Evolutionary conservation across 2,329 filamentous ascomycete species (phyloP), one percentile per base, ranked within the genome.

Genomic region (Trichoderma breve): DNA sequence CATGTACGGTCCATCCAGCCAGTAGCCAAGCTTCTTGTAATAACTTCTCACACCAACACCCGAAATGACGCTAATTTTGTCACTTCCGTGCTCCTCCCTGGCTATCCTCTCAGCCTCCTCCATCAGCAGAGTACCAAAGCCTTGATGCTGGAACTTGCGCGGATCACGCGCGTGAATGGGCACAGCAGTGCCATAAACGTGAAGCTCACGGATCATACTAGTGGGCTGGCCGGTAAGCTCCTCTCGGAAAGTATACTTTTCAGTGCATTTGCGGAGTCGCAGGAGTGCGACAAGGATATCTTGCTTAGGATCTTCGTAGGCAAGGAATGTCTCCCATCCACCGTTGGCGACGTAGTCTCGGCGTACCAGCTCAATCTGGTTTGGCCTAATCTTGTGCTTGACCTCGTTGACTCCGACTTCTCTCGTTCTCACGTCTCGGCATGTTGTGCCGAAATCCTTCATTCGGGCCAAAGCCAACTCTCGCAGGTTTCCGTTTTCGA

Each of bases 401-500:
- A 99, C 95, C 83, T 99, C 96, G 81, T 99, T 99, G 83, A 99
- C 95, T 72, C 96, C 96, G 28, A 99, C 96, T 83, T 99, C 96
- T 73, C 96, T 90, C 2, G 96, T 99, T 15, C 96, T 91, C 28
- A 99, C 96, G 78, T 99, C 96, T 74, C 97, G 93, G 80, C 97
- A 99, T 1, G 93, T 94, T 0, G 96, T 99, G 64, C 97, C 97
- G 76, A 99, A 98, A 80, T 99, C 96, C 82, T 98, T 98, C 97
- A 99, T 99, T 26, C 96, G 88, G n/a, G 95, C 94, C 70, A 99
- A 85, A 0, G 96, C 95, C 63, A 99, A 85, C 81, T 99, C 96
- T 74, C 96, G 91, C 51, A 99, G 85, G 80, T 99, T 99, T 73
- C 96, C 96, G 77, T 99, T 99, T 83, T 99, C 96, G 0, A 99